Conservation (phyloP, 352 stramenopile genomes). For the Pythium volutum region DNA sequence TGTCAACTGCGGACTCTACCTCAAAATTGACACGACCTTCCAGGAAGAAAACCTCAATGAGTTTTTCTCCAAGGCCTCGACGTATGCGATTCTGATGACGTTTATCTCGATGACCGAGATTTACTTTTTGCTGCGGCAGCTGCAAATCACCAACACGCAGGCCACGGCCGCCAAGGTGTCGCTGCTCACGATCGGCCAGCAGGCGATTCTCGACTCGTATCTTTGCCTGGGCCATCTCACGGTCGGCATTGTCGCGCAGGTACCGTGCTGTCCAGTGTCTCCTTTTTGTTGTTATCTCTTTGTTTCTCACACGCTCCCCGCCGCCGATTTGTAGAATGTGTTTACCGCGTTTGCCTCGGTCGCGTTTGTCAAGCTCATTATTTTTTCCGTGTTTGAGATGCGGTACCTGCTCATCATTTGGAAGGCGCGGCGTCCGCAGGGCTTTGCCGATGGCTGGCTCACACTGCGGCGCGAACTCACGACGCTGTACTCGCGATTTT, state of each 20-base stretch:
- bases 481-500: slow-evolving; percentile 95
- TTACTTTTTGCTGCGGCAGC: slow-evolving; percentile 79
- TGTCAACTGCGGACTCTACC: slow-evolving; percentile 74
- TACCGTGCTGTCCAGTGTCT: slow-evolving; percentile 13
- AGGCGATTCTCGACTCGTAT: slow-evolving; percentile 93
- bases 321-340: slow-evolving; percentile 71
- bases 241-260: slow-evolving; percentile 88
- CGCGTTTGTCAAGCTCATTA: slow-evolving; percentile 98
- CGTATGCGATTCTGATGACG: slow-evolving; percentile 83
- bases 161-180: slow-evolving; percentile 80
- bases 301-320: neutral
- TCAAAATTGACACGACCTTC: slow-evolving; percentile 73
- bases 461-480: slow-evolving; percentile 91
- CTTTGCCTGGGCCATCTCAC: slow-evolving; percentile 95
- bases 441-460: slow-evolving; percentile 83
- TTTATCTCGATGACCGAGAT: slow-evolving; percentile 85
- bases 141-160: slow-evolving; percentile 84
- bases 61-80: slow-evolving; percentile 78
- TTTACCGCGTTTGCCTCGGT: slow-evolving; percentile 96
- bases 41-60: slow-evolving; percentile 81
- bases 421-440: slow-evolving; percentile 89
- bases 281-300: neutral
- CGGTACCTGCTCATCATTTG: slow-evolving; percentile 98
- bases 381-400: slow-evolving; percentile 99
- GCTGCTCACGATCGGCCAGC: slow-evolving; percentile 78